Evolutionary conservation across 306 rosid genomes (phyloP), one percentile per base, ranked within the genome.

Genomic region (Oemleria cerasiformis): DNA sequence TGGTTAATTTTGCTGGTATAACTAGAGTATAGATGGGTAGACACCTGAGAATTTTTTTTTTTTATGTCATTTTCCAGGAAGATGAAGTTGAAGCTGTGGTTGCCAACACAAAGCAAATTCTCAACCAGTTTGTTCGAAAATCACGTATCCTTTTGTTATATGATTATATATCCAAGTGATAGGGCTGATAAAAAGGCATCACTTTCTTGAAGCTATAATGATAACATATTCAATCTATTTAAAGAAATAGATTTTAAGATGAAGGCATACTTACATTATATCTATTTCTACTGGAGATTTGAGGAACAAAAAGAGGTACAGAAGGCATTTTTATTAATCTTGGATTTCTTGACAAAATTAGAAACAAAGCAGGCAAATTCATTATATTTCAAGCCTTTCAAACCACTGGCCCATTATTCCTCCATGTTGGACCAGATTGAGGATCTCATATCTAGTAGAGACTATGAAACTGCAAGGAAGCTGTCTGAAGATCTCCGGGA

Each of bases 31-130:
- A 48, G 51, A 14, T 13, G n/a, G 62, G 68, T 70, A 34, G 76
- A 70, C 59, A 63, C 58, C 67, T 76, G 71, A 69, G 42, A 66
- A 30, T 64, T 75, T 38, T 44, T 63, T 68, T 75, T 47, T 65
- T 70, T 84, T 47, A 39, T 66, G 38, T 71, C 16, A 71, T 74
- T 51, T 50, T 81, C 60, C 76, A 92, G 96, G 88, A 57, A 50
- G 96, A 90, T 17, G 93, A 87, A 86, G 92, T 87, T 80, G 93
- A 89, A 83, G 97, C 97, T 77, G 90, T 92, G 77, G 77, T 89
- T 56, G 86, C 93, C 71, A 92, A 92, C 70, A 70, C 97, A 58
- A 84, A 83, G 80, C 93, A 86, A 84, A 75, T 92, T 74, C 84
- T 92, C 74, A 86, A 83, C 67, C 97, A 92, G 81, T 92, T 89